Evolutionary conservation across 2,329 filamentous ascomycete species (phyloP).

Genomic region (Diaporthe ampelina): DNA sequence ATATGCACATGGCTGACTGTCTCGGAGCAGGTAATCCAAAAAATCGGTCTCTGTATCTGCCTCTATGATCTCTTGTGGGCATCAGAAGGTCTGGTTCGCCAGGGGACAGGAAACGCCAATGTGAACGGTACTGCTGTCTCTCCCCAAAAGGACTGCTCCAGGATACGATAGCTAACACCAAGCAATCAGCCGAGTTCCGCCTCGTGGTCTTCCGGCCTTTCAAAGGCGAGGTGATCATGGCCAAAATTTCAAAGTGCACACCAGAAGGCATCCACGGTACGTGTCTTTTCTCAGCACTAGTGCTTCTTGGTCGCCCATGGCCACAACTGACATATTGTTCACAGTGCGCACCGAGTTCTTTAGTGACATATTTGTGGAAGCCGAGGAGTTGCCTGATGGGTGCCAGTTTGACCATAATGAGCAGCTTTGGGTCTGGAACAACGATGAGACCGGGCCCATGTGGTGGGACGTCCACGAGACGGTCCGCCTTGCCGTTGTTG

Average conservation of each 20-base stretch:
- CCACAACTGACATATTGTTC: conserved; percentile 32
- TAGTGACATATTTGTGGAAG: conserved; percentile 88
- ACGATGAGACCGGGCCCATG: conserved; percentile 75
- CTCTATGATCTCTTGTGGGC: conserved; percentile 92
- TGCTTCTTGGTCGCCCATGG: no score
- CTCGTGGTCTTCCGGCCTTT: conserved; percentile 96
- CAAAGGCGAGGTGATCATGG: conserved; percentile 91
- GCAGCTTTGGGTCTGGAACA: conserved; percentile 87
- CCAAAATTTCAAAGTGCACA: conserved; percentile 82
- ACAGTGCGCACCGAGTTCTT: conserved; percentile 91
- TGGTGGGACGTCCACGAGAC: conserved; percentile 93
- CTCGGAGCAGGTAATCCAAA: conserved; percentile 80
- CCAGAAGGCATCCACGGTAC: conserved; percentile 79
- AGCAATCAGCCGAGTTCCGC: conserved; percentile 84
- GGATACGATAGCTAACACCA: conserved; percentile 32
- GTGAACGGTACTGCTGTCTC: conserved; percentile 78
- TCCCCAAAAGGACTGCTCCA: not conserved
- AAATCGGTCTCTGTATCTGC: conserved; percentile 92
- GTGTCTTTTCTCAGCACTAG: conserved; percentile 42
- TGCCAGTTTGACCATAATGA: conserved; percentile 82
- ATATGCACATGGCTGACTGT: not conserved
- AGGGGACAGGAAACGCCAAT: conserved; percentile 92
- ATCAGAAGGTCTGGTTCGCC: conserved; percentile 93
- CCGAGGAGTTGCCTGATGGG: conserved; percentile 80
- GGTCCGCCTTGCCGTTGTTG: conserved; percentile 87